Conservation (phyloP, 257 asterid genomes). For the Solanum gracilifrons region DNA sequence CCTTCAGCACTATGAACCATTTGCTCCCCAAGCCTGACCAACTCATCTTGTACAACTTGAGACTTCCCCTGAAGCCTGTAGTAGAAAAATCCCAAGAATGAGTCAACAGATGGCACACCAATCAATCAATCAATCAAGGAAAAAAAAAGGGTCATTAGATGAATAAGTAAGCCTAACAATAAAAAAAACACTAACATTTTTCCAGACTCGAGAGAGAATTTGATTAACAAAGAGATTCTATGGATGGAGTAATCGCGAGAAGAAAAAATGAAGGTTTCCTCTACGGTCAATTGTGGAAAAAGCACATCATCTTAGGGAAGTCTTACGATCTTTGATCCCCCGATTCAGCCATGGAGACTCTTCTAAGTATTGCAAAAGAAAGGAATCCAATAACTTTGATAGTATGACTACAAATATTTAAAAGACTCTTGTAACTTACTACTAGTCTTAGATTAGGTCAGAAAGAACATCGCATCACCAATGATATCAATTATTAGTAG, state of each 20-base stretch:
- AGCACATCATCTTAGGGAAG: not conserved
- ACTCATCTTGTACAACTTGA: slow-evolving; percentile 90
- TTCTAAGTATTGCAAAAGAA: not conserved
- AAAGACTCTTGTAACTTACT: not conserved
- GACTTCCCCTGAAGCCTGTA: slow-evolving; percentile 96
- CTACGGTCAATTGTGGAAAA: not conserved
- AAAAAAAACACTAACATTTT: too few species aligned
- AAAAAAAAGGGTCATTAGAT: not conserved
- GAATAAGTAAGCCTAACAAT: not conserved
- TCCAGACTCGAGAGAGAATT: not conserved
- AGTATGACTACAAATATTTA: not conserved
- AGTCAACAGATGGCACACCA: not conserved
- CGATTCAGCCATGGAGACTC: not conserved
- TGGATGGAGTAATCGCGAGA: not conserved
- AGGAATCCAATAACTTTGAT: not conserved
- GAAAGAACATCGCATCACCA: not conserved
- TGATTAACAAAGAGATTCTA: not conserved
- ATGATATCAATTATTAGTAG: not conserved
- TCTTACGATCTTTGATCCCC: not conserved
- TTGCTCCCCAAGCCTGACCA: slow-evolving; percentile 85
- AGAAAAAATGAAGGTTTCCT: not conserved
- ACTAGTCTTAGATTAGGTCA: not conserved
- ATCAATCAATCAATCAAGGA: not conserved
- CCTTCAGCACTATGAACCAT: slow-evolving; percentile 93
- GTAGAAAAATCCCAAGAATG: not conserved